Evolutionary conservation across 108 stramenopile species (phyloP).

Genomic region (Pseudonitzschia multiseries): DNA sequence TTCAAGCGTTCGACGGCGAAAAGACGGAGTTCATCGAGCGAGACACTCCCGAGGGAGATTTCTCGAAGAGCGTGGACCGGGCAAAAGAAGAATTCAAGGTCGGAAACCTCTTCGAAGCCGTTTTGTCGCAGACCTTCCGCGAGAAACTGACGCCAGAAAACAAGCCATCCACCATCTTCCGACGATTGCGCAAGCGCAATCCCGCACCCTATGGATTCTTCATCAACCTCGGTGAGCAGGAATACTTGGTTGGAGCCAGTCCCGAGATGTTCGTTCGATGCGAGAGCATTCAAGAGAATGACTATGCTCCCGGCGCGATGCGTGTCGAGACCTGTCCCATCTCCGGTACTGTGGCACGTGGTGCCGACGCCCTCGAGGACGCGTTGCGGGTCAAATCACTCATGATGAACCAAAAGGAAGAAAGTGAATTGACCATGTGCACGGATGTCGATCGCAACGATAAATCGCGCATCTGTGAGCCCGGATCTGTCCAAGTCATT

Average conservation of each 20-base stretch:
- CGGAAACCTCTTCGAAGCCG: conserved; percentile 96
- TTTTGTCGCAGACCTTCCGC: conserved; percentile 93
- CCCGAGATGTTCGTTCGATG: conserved; percentile 99
- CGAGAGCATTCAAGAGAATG: conserved; percentile 82
- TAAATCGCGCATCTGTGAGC: conserved; percentile 97
- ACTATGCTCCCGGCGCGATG: conserved; percentile 78
- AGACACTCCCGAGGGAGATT: conserved; percentile 85
- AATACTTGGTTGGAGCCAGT: conserved; percentile 96
- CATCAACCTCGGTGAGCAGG: conserved; percentile 92
- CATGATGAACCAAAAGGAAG: conserved; percentile 95
- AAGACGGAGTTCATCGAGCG: conserved; percentile 55
- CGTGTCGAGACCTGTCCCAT: conserved; percentile 98
- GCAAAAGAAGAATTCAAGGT: conserved; percentile 93
- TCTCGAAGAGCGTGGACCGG: conserved; percentile 80
- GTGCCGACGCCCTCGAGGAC: conserved; percentile 97
- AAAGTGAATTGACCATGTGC: conserved; percentile 98
- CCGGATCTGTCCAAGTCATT: conserved; percentile 95
- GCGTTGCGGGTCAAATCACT: conserved; percentile 88
- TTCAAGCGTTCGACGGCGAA: conserved; percentile 58
- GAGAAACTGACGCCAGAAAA: conserved; percentile 63
- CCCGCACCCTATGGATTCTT: conserved; percentile 98
- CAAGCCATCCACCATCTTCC: conserved; percentile 85
- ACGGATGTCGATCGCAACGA: conserved; percentile 99
- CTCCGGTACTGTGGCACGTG: conserved; percentile 97
- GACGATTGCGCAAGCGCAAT: conserved; percentile 84